A percentile compares a stretch with the other conserved stretches of the same genome.
Conservation (phyloP, 2,329 filamentous ascomycete species). For the Cladosporium velox region DNA sequence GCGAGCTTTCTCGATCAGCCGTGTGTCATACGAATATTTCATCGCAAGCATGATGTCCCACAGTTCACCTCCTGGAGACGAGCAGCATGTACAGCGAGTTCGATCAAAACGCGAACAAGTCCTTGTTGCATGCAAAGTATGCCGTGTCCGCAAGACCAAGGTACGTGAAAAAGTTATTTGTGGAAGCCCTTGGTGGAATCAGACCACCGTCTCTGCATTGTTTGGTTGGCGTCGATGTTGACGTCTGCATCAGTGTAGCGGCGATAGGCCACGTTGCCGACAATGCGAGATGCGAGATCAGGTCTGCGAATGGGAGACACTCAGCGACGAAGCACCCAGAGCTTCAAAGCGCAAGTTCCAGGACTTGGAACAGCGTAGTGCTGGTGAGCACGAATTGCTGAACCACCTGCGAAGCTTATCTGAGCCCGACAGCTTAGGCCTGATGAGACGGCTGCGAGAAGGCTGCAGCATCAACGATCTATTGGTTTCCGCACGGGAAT, state of each 20-base stretch:
- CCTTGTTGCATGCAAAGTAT: background rate
- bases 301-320: background rate
- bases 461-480: background rate
- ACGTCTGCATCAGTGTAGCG: background rate
- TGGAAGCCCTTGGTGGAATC: too few relatives aligned
- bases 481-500: background rate
- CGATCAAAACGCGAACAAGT: background rate
- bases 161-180: background rate
- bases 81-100: background rate
- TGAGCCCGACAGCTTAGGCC: background rate
- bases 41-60: background rate
- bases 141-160: conserved; percentile 3
- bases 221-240: background rate
- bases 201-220: background rate
- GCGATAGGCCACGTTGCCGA: background rate
- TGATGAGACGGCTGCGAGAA: background rate
- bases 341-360: background rate
- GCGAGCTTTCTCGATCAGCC: background rate
- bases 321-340: background rate
- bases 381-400: background rate
- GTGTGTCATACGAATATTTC: background rate
- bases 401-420: background rate
- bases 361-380: conserved; percentile 1
- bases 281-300: background rate
- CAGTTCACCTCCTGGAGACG: background rate